Conservation (phyloP, 805 yeast genomes). For the Alloascoidea hylecoeti region DNA sequence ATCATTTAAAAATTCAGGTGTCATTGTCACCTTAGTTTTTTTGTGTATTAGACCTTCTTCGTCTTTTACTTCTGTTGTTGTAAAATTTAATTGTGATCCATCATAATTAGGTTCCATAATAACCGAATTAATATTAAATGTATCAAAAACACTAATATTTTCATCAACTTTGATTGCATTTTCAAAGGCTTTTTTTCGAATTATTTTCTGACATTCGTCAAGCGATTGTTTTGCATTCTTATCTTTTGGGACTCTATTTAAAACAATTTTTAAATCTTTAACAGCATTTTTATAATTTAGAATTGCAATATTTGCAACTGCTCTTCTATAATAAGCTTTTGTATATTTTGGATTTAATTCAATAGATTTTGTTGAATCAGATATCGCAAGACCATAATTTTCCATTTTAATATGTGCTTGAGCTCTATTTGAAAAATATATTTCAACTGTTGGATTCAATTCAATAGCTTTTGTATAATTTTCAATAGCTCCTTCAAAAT, state of each 20-base stretch:
- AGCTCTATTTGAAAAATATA: constrained; percentile 75
- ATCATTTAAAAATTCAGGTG: constrained; percentile 38
- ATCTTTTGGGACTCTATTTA: constrained; percentile 54
- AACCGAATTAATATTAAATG: constrained; percentile 29
- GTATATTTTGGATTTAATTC: constrained; percentile 48
- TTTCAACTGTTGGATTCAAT: constrained; percentile 40
- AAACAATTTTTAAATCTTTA: constrained; percentile 50
- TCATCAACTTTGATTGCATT: constrained; percentile 73
- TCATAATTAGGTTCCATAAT: constrained; percentile 37
- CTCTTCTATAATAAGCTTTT: constrained; percentile 82
- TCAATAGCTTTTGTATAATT: constrained; percentile 62
- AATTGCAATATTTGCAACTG: constrained; percentile 66
- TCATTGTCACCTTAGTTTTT: constrained; percentile 23
- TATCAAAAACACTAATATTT: constrained; percentile 30
- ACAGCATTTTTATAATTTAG: constrained; percentile 64
- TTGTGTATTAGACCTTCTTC: constrained; percentile 12
- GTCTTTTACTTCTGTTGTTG: constrained; percentile 16
- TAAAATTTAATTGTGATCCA: constrained; percentile 41
- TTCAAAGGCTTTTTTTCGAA: constrained; percentile 69
- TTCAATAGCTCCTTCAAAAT: constrained; percentile 48
- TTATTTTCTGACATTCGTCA: constrained; percentile 46
- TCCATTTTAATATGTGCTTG: constrained; percentile 81
- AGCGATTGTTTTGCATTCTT: constrained; percentile 46
- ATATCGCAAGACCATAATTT: constrained; percentile 71
- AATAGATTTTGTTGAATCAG: constrained; percentile 65